Base-by-base conservation (phyloP, 495 filamentous ascomycete species). In the Letharia lupina region DNA sequence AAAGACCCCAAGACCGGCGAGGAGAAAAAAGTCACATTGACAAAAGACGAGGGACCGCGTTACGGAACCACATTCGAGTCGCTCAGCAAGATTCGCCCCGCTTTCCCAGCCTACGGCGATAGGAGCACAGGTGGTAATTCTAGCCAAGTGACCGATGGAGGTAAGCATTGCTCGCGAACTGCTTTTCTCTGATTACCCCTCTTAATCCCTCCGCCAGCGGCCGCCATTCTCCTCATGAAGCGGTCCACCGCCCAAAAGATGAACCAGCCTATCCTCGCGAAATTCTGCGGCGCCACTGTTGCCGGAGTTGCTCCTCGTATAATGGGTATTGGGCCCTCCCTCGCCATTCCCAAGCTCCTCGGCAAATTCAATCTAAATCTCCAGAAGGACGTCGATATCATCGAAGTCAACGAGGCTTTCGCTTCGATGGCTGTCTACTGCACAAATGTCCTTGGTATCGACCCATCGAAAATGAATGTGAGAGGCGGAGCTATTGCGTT, bases 371-470 rank as follows among this genome's bases (percentile, higher is more conserved):
- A 86, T 73, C 74, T 98, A 68, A 81, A 79, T n/a, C 81, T 95
- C 62, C 79, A 87, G 58, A 71, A 52, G 40, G 93, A 98, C 66
- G 83, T 91, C 67, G 94, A 98, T 70, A 82, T 98, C 57, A 84
- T 90, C 69, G 94, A 98, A 82, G 78, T 98, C 72, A 98, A 98
- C 77, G 94, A 98, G 83, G 94, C 94, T 2, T 98, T 98, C 70
- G 94, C 93, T 37, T 91, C 87, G 40, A 98, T 98, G 93, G 93
- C 90, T 2, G 91, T 96, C 4, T 98, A 96, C 82, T 96, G 91
- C 78, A 74, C 88, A 28, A 81, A 93, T 65, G 85, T 81, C 64
- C 82, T 97, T 42, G 86, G 86, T 45, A 77, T 97, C 56, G 89
- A 94, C 68, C 85, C 82, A 67, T 77, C 83, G 72, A 97, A 96